Percentiles rank a stretch among this genome's conserved stretches.
Evolutionary conservation across 2,329 filamentous ascomycete genomes (phyloP).

Genomic region (Nannizziopsis arthrosporioides): DNA sequence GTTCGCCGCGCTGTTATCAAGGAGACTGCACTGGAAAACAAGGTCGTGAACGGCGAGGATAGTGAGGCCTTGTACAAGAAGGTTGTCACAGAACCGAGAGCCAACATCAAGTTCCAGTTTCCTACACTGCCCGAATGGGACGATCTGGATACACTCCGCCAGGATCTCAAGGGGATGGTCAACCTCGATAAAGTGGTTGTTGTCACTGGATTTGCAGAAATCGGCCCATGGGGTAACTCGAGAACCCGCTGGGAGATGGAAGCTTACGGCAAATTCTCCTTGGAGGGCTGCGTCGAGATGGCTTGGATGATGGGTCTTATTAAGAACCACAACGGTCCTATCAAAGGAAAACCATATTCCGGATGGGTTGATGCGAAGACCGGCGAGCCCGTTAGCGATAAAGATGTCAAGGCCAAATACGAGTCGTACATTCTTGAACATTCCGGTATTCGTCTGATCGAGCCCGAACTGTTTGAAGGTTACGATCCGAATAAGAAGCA

Average conservation of each 20-base stretch:
- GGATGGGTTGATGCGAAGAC: slow-evolving; percentile 92
- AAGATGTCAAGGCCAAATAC: slow-evolving; percentile 94
- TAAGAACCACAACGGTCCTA: slow-evolving; percentile 90
- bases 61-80: slow-evolving; percentile 91
- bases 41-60: slow-evolving; percentile 86
- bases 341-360: slow-evolving; percentile 93
- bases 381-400: slow-evolving; percentile 91
- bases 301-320: slow-evolving; percentile 99
- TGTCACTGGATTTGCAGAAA: slow-evolving; percentile 89
- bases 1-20: slow-evolving; percentile 87
- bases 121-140: slow-evolving; percentile 86
- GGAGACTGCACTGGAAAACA: slow-evolving; percentile 93
- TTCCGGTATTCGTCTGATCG: slow-evolving; percentile 91
- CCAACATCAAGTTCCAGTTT: slow-evolving; percentile 97
- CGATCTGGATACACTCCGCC: slow-evolving; percentile 72
- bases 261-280: slow-evolving; percentile 86
- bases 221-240: slow-evolving; percentile 97
- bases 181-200: slow-evolving; percentile 97
- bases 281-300: slow-evolving; percentile 98
- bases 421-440: slow-evolving; percentile 95
- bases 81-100: slow-evolving; percentile 81
- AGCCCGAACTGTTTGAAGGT: slow-evolving; percentile 90
- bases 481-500: slow-evolving; percentile 99
- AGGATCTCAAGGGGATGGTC: slow-evolving; percentile 89
- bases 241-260: slow-evolving; percentile 99